Conservation (phyloP, 1,284 basidiomycete genomes). For the Papiliotrema laurentii region DNA sequence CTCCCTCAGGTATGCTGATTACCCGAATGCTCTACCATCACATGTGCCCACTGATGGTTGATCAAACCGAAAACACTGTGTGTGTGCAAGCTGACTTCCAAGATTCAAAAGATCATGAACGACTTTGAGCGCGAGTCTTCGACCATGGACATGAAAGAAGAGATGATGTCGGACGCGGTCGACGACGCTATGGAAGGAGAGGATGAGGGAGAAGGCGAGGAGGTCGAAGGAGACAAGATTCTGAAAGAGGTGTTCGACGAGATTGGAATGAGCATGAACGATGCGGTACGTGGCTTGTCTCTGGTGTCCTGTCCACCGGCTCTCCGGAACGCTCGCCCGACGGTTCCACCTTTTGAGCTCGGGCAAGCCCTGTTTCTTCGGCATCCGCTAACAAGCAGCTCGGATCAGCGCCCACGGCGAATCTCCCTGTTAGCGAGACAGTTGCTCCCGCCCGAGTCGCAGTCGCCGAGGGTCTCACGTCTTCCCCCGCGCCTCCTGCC, state of each 20-base stretch:
- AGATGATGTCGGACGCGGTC: slow-evolving; percentile 98
- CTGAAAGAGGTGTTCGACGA: slow-evolving; percentile 95
- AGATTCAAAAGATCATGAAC: slow-evolving; percentile 92
- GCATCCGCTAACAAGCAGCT: slow-evolving; percentile 51
- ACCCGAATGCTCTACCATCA: neutral
- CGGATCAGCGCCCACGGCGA: slow-evolving; percentile 71
- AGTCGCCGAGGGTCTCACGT: slow-evolving; percentile 57
- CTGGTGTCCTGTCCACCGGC: slow-evolving; percentile 1
- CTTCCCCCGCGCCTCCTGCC: slow-evolving; percentile 55
- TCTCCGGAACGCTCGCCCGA: neutral
- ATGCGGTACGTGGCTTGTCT: slow-evolving; percentile 64
- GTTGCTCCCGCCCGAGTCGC: slow-evolving; percentile 64
- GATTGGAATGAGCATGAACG: slow-evolving; percentile 87
- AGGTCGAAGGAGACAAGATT: slow-evolving; percentile 94
- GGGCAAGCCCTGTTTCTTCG: neutral
- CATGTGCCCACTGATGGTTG: slow-evolving; percentile 19
- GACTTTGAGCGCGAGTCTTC: slow-evolving; percentile 97
- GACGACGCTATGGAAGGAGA: slow-evolving; percentile 98
- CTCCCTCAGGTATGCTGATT: slow-evolving; percentile 58
- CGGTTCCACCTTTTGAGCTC: too few species aligned
- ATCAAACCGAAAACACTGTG: too few species aligned
- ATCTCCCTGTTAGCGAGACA: slow-evolving; percentile 59
- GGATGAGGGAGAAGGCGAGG: slow-evolving; percentile 75
- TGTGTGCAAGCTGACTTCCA: too few species aligned
- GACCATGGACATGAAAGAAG: slow-evolving; percentile 99